Base-by-base conservation (phyloP, 2,329 filamentous ascomycete genomes). In the Fusarium secorum region DNA sequence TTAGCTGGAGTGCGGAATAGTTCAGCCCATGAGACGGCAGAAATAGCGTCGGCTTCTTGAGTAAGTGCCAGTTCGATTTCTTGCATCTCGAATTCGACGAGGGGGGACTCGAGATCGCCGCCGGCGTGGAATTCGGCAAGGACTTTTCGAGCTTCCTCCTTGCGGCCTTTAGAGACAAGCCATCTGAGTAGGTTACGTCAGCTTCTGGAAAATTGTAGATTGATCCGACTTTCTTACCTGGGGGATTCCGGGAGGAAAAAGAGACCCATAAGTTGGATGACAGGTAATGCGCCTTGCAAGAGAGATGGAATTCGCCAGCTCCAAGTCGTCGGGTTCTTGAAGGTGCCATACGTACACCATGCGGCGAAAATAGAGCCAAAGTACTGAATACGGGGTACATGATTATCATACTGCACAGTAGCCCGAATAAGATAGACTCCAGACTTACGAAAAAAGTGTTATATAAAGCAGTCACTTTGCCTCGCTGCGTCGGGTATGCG, bases 91-190 rank as follows among this genome's bases (percentile, higher is more conserved):
- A 83, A 77, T 0, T 74, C 62, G 0, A 85, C 83, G 3, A 85
- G 78, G 2, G 81, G 79, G 17, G 83, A 79, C 11, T 76, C 66
- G 0, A 72, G 62, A 46, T 84, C 80, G 3, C 82, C 82, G 24
- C 83, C 83, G 1, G 81, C 79, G 35, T 84, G 83, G 48, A 82
- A 83, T 4, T 77, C 77, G 4, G 74, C 76, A 8, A 85, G 76
- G 17, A 84, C 78, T 5, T 77, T 75, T 24, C 75, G 74, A 4
- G 82, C 81, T 32, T 82, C 76, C 26, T 77, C 76, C 18, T 75
- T 68, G 20, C 76, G 76, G 32, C 78, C 79, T 14, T 72, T 73
- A 8, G 78, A 77, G 32, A 80, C 70, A 8, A 81, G 78, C 60
- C 70, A 79, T 66, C 64, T 67, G 2, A 1, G 4, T n/a, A 1